phyloP scores from a whole-genome alignment of 2,329 filamentous ascomycete genomes.

The Emmonsiellopsis sp. region DNA sequence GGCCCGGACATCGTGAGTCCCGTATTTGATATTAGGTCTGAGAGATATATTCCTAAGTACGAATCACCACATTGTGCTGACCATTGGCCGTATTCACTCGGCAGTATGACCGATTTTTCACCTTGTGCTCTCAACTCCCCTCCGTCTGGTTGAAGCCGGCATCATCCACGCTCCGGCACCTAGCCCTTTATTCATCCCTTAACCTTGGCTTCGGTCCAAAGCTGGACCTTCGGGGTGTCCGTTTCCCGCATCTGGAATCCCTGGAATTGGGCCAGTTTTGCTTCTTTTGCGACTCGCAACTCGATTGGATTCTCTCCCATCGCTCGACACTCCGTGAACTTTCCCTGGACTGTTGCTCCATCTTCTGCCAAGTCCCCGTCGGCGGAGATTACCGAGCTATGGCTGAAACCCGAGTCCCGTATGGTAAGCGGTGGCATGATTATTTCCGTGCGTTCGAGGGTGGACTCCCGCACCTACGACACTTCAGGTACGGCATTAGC shows the following conservation, averaged over 20 bases:
- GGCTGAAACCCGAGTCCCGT: constrained; percentile 1
- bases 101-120: not conserved
- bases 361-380: constrained; percentile 16
- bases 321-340: constrained; percentile 31
- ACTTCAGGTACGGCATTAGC: constrained; percentile 12
- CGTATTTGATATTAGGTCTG: not conserved
- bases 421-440: constrained; percentile 15
- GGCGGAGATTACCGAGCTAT: not conserved
- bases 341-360: constrained; percentile 37
- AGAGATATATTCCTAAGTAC: not conserved
- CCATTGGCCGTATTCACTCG: not conserved
- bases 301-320: constrained; percentile 39
- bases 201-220: constrained; percentile 36
- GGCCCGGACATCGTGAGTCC: too few species aligned
- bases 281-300: constrained; percentile 39
- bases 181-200: constrained; percentile 30
- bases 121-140: not conserved
- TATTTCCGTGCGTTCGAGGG: constrained; percentile 15
- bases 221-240: constrained; percentile 24
- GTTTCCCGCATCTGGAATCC: constrained; percentile 33
- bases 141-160: constrained; percentile 5
- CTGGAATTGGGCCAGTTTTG: constrained; percentile 34
- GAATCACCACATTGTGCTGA: not conserved
- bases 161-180: constrained; percentile 20
- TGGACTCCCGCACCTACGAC: constrained; percentile 11